A percentile compares a stretch with the other conserved stretches of the same genome.
Evolutionary conservation across 2,329 filamentous ascomycete genomes (phyloP).

Genomic region (Cordyceps javanica): DNA sequence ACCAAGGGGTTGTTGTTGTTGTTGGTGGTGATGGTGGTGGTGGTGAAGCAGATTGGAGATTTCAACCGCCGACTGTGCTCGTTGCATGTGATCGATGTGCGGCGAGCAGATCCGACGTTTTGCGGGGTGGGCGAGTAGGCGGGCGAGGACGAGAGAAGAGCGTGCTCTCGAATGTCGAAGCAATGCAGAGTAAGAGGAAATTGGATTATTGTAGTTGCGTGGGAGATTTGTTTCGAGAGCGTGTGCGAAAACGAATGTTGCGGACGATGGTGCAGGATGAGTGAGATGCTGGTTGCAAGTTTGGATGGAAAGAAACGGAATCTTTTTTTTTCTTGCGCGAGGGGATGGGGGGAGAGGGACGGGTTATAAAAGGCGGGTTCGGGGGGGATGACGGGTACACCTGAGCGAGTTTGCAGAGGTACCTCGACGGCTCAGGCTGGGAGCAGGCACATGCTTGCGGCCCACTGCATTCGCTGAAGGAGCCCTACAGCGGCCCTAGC

Average conservation of each 20-base stretch:
- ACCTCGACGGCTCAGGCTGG: constrained; percentile 6
- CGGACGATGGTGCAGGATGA: not conserved
- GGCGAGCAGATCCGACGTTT: constrained; percentile 10
- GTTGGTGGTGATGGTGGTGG: too few species aligned
- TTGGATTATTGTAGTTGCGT: constrained; percentile 1
- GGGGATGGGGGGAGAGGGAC: constrained; percentile 20
- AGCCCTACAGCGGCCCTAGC: not conserved
- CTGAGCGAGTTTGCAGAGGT: constrained; percentile 7
- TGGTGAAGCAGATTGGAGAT: constrained; percentile 69
- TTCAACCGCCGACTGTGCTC: constrained; percentile 65
- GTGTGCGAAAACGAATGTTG: constrained; percentile 9
- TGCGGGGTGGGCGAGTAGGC: not conserved
- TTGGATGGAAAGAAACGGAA: constrained; percentile 17
- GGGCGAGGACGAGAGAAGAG: not conserved
- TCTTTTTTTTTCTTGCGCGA: constrained; percentile 14
- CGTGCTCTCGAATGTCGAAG: not conserved
- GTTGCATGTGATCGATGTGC: constrained; percentile 62
- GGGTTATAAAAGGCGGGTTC: constrained; percentile 24
- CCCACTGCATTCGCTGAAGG: constrained; percentile 8
- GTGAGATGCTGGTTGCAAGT: constrained; percentile 10
- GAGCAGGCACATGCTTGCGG: constrained; percentile 14
- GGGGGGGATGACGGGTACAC: constrained; percentile 11
- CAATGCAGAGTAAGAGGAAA: not conserved
- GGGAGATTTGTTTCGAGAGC: not conserved
- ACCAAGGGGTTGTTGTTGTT: constrained; percentile 25